Evolutionary conservation across 805 yeast genomes (phyloP), one percentile per base, ranked within the genome.

Genomic region (Cyberlindnera japonica): DNA sequence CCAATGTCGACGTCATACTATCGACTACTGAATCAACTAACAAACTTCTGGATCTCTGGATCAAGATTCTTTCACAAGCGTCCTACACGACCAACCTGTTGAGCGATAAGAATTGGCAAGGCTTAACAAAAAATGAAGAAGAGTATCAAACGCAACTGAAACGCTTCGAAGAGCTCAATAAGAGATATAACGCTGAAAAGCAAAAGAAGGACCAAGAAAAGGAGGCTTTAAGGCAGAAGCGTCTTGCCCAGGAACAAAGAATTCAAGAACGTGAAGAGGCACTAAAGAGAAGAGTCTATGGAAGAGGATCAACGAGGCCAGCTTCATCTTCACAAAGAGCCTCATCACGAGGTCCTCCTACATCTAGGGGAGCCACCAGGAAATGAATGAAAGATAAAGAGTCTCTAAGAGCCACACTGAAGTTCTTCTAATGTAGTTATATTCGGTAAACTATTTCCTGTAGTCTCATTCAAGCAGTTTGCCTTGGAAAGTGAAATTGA

Each of bases 21-120:
- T 31, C 41, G 8, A 68, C 79, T 5, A 67, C 77, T 31, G 68
- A 65, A 28, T 68, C 71, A 22, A 71, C 81, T 0, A 68, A 74
- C 40, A 63, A 64, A 19, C 61, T 81, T 19, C 58, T 81, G 18
- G 80, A 75, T 41, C 68, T 77, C 17, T 81, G 84, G 84, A 70
- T 75, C 38, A 67, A 72, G 46, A 78, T 81, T 35, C 67, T 80
- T 16, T 77, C 83, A 13, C 84, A 80, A 51, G 74, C 83, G 17
- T 72, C 73, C 25, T 75, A 77, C 51, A 73, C 81, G 4, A 64
- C 68, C 20, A 68, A 71, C 9, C 55, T 76, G 15, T 62, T 78
- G 47, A 64, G 65, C 38, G 71, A 72, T 40, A 48, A 51, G 20
- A 63, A 63, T 35, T 65, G 77, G 69, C 58, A 63, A 36, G 73